Evolutionary conservation across 768 basidiomycete genomes (phyloP).

Genomic region (Gloeophyllum trabeum): DNA sequence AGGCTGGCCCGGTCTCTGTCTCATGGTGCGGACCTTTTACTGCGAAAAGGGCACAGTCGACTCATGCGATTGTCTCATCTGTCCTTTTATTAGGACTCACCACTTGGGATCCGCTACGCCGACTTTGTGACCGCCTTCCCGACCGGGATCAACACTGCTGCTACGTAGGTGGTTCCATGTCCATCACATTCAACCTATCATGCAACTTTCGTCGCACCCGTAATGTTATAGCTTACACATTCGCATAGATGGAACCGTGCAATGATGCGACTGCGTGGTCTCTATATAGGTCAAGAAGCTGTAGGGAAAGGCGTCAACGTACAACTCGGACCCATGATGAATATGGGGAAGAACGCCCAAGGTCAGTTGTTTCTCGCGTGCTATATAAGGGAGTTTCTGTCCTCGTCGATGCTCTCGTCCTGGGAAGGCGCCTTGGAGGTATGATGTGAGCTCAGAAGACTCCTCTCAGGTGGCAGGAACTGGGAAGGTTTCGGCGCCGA

Average conservation of each 20-base stretch:
- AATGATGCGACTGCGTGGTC: constrained; percentile 65
- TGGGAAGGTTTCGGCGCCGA: constrained; percentile 95
- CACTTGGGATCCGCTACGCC: constrained; percentile 65
- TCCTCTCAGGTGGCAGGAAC: constrained; percentile 61
- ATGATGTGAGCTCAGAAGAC: constrained; percentile 32
- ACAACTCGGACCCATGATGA: constrained; percentile 76
- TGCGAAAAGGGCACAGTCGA: not conserved
- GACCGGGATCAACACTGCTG: constrained; percentile 68
- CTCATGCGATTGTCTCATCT: not conserved
- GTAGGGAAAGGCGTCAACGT: constrained; percentile 77
- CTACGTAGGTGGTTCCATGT: constrained; percentile 45
- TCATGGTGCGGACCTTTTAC: constrained; percentile 39
- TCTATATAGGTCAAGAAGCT: constrained; percentile 76
- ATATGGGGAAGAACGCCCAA: constrained; percentile 60
- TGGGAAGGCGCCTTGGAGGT: not conserved
- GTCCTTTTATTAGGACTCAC: constrained; percentile 38
- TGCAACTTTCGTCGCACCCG: not conserved
- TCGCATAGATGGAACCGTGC: constrained; percentile 55
- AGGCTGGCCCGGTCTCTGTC: constrained; percentile 59
- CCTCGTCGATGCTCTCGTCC: not conserved
- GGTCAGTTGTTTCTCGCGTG: constrained; percentile 38
- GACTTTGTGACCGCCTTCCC: constrained; percentile 76
- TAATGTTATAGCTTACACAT: constrained; percentile 4
- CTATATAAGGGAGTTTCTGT: not conserved
- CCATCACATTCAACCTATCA: not conserved